Evolutionary conservation across 495 filamentous ascomycete species (phyloP), one percentile per base, ranked within the genome.

Genomic region (Penicillium bovifimosum): DNA sequence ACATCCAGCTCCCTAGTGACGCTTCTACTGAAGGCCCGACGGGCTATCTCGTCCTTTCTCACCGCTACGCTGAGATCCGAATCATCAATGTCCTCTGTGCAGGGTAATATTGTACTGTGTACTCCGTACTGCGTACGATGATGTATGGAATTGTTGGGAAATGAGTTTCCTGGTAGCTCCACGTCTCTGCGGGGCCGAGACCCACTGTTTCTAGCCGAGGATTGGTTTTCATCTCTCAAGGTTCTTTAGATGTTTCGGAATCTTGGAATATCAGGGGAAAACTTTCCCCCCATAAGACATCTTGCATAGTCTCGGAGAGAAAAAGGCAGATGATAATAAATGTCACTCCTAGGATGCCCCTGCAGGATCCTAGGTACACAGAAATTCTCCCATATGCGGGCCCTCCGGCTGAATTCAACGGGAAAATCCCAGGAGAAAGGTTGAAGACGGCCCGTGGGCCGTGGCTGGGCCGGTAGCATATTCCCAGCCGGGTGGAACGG

Each of bases 11-110:
- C 41, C 28, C 49, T 28, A 24, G 28, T 42, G 41, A 50, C 41
- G 45, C 45, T 49, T 61, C 9, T 58, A 63, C 55, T 58, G 62
- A n/a, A n/a, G n/a, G n/a, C n/a, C n/a, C n/a, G n/a, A 65, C 50
- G 46, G 51, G 57, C 63, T 60, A 61, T 43, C 49, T 56, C 41
- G n/a, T 26, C 46, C 13, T 41, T 36, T 36, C 11, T 50, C 41
- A 62, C 31, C 58, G 55, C 58, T 52, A 56, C 16, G 33, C 55
- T 53, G 9, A 33, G n/a, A n/a, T n/a, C n/a, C n/a, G n/a, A n/a
- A n/a, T n/a, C n/a, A n/a, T n/a, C n/a, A n/a, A n/a, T n/a, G n/a
- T n/a, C n/a, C n/a, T n/a, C n/a, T n/a, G n/a, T n/a, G n/a, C n/a
- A n/a, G n/a, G n/a, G n/a, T n/a, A n/a, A n/a, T n/a, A n/a, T n/a